Evolutionary conservation across 2,329 filamentous ascomycete genomes (phyloP).

Genomic region (Zasmidium citrigriseum): DNA sequence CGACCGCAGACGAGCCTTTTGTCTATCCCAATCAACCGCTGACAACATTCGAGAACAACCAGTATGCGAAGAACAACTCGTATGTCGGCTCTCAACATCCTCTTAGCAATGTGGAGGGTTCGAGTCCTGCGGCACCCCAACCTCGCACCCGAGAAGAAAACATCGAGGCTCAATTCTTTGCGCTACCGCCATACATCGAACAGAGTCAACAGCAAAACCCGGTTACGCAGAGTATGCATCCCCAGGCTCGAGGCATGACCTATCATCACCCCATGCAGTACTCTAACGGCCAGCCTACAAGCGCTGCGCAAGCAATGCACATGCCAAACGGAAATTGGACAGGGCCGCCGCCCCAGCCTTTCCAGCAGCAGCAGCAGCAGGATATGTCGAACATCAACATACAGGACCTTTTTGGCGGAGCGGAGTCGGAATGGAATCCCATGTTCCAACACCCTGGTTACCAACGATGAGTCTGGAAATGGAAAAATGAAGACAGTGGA

Average conservation of each 20-base stretch:
- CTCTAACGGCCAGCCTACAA: constrained; percentile 19
- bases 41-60: constrained; percentile 55
- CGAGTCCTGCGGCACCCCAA: constrained; percentile 8
- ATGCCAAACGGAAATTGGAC: constrained; percentile 18
- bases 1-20: constrained; percentile 68
- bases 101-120: constrained; percentile 18
- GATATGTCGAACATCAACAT: constrained; percentile 37
- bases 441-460: constrained; percentile 26
- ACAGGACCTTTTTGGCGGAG: constrained; percentile 39
- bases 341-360: too few relatives aligned
- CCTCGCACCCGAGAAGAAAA: constrained; percentile 50
- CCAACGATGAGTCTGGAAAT: constrained; percentile 13
- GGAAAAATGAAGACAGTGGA: not conserved
- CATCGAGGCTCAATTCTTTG: constrained; percentile 72
- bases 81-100: constrained; percentile 12
- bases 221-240: constrained; percentile 21
- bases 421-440: constrained; percentile 37
- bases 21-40: constrained; percentile 77
- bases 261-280: constrained; percentile 21
- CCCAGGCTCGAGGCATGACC: constrained; percentile 19
- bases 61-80: constrained; percentile 29
- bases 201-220: constrained; percentile 41
- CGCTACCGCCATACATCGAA: constrained; percentile 71
- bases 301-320: constrained; percentile 16
- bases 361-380: constrained; percentile 29